Conservation (phyloP, 1,139 yeast genomes). For the Geotrichum europaeum region DNA sequence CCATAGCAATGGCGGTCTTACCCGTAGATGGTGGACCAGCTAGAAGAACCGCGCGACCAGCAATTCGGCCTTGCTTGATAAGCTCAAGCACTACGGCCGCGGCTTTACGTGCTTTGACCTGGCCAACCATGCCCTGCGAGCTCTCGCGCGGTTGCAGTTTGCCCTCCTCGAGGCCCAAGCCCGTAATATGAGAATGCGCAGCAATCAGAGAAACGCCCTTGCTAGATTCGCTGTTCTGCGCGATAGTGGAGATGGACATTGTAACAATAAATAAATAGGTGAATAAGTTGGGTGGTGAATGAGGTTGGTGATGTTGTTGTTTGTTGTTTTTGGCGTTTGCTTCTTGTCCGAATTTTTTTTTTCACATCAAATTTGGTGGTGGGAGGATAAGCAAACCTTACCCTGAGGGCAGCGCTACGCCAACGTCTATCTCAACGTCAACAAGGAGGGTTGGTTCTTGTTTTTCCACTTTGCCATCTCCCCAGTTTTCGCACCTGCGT, state of each 20-base stretch:
- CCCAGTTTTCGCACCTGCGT: background rate
- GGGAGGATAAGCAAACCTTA: conserved; percentile 1
- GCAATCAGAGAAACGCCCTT: conserved; percentile 55
- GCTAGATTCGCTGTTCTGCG: conserved; percentile 35
- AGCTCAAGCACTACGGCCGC: conserved; percentile 90
- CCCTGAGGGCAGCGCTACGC: background rate
- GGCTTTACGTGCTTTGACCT: conserved; percentile 86
- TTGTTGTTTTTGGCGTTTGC: background rate
- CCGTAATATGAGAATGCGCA: conserved; percentile 94
- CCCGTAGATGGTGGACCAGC: conserved; percentile 99
- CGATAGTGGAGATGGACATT: conserved; percentile 31
- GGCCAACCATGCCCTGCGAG: conserved; percentile 97
- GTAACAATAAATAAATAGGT: background rate
- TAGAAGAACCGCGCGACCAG: conserved; percentile 90
- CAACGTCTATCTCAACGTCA: background rate
- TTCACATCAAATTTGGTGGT: background rate
- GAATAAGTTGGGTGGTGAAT: background rate
- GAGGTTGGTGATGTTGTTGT: background rate
- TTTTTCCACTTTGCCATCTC: background rate
- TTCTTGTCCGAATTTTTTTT: background rate
- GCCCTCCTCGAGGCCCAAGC: conserved; percentile 81
- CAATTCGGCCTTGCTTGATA: conserved; percentile 90
- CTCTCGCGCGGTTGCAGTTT: conserved; percentile 72
- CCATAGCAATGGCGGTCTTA: conserved; percentile 98
- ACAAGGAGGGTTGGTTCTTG: background rate